Evolutionary conservation across 495 filamentous ascomycete species (phyloP).

Genomic region (Bacidia rubella): DNA sequence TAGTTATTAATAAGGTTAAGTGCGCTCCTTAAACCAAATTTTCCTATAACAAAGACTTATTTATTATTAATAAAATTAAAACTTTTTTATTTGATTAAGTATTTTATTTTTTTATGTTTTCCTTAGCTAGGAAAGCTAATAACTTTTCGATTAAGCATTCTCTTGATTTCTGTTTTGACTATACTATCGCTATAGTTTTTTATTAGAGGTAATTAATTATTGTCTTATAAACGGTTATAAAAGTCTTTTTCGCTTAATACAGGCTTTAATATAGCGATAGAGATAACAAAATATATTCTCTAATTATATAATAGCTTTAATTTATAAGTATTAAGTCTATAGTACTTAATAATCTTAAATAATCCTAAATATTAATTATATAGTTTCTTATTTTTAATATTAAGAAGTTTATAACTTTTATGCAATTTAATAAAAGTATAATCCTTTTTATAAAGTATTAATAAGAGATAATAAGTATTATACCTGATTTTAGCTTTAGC

Average conservation of each 20-base stretch:
- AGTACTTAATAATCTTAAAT: background rate
- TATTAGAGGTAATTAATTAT: background rate
- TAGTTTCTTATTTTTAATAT: background rate
- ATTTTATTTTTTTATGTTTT: background rate
- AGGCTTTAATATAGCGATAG: background rate
- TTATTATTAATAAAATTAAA: background rate
- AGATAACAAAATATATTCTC: background rate
- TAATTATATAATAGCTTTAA: background rate
- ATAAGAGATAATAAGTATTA: background rate
- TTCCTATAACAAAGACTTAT: background rate
- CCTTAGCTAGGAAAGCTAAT: background rate
- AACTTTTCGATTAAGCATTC: background rate
- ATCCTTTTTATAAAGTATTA: background rate
- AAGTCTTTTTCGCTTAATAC: background rate
- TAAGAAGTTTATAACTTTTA: background rate
- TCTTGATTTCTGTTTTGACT: background rate
- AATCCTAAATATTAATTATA: background rate
- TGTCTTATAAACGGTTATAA: background rate
- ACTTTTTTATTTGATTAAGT: background rate
- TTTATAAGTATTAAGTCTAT: background rate
- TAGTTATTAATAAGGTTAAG: background rate
- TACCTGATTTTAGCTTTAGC: background rate
- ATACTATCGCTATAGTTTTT: background rate
- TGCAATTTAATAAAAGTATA: background rate
- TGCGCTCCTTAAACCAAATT: background rate